These are phyloP conservation scores for Beta macrorhiza DNA, from an alignment of 179 eudicot genomes.

Conservation along the genomic window DNA sequence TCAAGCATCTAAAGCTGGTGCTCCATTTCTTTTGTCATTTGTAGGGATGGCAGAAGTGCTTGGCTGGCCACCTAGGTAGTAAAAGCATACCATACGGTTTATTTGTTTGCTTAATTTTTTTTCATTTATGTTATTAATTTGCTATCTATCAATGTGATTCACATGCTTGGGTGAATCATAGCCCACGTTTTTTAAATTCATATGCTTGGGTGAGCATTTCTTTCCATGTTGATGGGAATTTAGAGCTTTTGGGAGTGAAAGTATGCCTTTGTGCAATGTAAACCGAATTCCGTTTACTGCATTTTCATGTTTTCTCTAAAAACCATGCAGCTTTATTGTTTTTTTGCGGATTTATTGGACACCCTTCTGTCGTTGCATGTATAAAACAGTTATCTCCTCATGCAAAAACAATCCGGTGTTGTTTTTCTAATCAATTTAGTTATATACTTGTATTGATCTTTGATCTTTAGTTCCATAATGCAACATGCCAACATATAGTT, in stretches of 20 bases:
- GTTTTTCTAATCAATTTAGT: neutral
- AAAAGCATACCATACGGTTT: neutral
- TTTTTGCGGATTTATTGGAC: neutral
- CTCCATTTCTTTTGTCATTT: constrained; percentile 82
- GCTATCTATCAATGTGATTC: constrained; percentile 3
- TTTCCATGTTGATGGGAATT: constrained; percentile 2
- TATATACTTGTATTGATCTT: neutral
- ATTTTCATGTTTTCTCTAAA: neutral
- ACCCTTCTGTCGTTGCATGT: neutral
- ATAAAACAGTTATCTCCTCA: neutral
- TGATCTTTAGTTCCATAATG: constrained; percentile 2
- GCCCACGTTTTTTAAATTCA: neutral
- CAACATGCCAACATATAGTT: constrained; percentile 1
- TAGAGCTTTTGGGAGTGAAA: neutral
- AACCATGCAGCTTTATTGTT: neutral
- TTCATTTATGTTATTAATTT: neutral
- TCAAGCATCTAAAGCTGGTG: constrained; percentile 79
- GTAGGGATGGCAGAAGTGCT: constrained; percentile 95
- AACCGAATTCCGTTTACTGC: neutral
- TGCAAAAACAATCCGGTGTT: neutral
- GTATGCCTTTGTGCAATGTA: neutral
- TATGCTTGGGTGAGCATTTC: no score
- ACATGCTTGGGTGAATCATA: neutral
- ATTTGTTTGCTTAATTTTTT: neutral
- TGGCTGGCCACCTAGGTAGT: constrained; percentile 95